Evolutionary conservation across 345 rosid genomes (phyloP).

Genomic region (Rhodomyrtus tomentosa): DNA sequence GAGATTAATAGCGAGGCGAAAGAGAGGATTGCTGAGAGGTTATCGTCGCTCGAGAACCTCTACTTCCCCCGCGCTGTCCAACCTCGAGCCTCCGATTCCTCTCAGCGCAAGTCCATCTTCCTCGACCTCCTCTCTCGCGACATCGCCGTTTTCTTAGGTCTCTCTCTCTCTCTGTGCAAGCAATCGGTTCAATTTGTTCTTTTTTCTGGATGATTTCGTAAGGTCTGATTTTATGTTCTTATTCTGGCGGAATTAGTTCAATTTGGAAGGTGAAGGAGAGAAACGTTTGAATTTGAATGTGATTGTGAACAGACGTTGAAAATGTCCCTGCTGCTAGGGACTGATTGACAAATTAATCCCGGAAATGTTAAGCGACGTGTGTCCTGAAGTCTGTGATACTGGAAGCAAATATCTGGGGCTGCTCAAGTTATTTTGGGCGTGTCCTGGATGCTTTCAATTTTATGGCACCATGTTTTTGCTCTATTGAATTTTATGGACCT

Average conservation of each 20-base stretch:
- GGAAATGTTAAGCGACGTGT: background rate
- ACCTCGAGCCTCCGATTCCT: slow-evolving; percentile 31
- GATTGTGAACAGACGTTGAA: background rate
- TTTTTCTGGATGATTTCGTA: background rate
- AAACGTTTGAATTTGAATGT: background rate
- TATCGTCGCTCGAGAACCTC: slow-evolving; percentile 55
- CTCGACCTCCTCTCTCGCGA: slow-evolving; percentile 83
- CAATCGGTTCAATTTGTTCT: background rate
- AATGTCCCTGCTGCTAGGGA: background rate
- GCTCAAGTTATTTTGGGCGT: background rate
- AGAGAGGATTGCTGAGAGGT: slow-evolving; percentile 55
- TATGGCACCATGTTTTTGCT: background rate
- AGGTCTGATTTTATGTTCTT: background rate
- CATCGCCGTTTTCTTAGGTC: slow-evolving; percentile 81
- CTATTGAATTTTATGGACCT: background rate
- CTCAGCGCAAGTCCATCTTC: slow-evolving; percentile 72
- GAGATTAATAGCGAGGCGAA: slow-evolving; percentile 24
- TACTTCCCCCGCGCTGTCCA: slow-evolving; percentile 81
- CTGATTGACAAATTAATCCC: background rate
- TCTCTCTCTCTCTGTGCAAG: background rate
- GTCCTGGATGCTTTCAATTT: background rate
- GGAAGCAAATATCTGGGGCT: background rate
- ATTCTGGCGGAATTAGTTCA: background rate
- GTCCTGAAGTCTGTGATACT: background rate
- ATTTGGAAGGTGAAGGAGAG: background rate